phyloP scores from a whole-genome alignment of 202 grass and related monocot species.

The Schoenoplectus triqueter region DNA sequence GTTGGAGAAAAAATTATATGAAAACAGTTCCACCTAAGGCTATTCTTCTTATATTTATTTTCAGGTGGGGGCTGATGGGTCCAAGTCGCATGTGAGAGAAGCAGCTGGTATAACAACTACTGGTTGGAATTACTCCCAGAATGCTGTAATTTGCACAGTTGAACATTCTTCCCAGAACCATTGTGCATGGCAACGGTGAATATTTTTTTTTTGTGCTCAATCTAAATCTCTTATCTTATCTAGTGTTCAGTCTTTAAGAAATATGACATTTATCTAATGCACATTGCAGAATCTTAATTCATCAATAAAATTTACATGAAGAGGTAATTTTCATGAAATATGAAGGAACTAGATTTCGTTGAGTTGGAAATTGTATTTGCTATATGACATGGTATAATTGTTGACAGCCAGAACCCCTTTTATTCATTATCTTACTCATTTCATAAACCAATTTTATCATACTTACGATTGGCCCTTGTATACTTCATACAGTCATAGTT shows the following conservation, averaged over 20 bases:
- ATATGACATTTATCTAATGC: background rate
- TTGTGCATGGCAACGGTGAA: constrained; percentile 67
- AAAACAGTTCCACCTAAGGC: background rate
- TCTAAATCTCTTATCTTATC: background rate
- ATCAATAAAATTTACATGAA: constrained; percentile 1
- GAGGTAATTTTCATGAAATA: background rate
- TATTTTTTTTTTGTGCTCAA: background rate
- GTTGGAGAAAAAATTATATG: background rate
- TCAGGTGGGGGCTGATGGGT: constrained; percentile 92
- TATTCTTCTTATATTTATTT: constrained; percentile 12
- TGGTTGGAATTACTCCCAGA: constrained; percentile 82
- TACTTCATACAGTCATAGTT: background rate
- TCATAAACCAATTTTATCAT: background rate
- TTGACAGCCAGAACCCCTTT: background rate
- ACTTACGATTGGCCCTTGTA: background rate
- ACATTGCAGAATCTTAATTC: background rate
- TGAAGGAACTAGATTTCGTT: background rate
- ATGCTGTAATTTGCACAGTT: constrained; percentile 90
- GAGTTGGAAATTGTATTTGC: background rate
- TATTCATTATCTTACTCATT: background rate
- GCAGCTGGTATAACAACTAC: constrained; percentile 75
- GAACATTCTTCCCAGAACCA: constrained; percentile 66
- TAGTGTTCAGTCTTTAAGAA: background rate
- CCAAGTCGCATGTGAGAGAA: constrained; percentile 81
- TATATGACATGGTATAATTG: background rate